These are phyloP conservation scores for Leptodermis oblonga DNA, from an alignment of 257 asterid genomes.

Conservation along the genomic window DNA sequence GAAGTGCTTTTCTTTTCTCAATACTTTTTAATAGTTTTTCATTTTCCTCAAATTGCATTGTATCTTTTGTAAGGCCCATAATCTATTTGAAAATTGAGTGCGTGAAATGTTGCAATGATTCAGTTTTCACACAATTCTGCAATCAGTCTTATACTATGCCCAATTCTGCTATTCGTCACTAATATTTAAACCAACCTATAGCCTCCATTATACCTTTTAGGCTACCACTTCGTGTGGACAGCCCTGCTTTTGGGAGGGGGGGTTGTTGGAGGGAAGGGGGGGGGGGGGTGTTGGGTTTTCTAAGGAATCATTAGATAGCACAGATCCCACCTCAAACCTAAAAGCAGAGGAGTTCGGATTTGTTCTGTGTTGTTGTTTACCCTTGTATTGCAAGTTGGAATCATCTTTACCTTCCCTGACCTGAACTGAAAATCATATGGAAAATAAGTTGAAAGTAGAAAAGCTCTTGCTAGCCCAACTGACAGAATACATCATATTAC, in stretches of 20 bases:
- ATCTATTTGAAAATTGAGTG: conserved; percentile 4
- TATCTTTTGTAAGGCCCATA: not conserved
- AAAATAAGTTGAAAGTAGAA: no score
- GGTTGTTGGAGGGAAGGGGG: no score
- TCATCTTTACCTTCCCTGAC: not conserved
- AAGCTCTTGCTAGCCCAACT: no score
- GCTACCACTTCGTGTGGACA: conserved; percentile 4
- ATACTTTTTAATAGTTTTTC: not conserved
- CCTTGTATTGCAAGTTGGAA: not conserved
- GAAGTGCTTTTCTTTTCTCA: not conserved
- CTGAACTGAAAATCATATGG: not conserved
- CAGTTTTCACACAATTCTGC: no score
- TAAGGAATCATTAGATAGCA: no score
- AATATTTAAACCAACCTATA: conserved; percentile 12
- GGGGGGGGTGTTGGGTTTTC: no score
- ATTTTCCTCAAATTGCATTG: not conserved
- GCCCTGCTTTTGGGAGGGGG: not conserved
- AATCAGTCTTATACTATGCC: not conserved
- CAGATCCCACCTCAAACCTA: no score
- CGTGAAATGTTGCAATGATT: not conserved
- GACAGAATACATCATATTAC: no score
- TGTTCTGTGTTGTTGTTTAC: no score
- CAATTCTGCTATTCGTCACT: conserved; percentile 11
- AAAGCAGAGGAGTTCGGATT: no score
- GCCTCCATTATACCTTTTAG: conserved; percentile 7